A percentile compares a stretch with the other conserved stretches of the same genome.
Evolutionary conservation across 495 filamentous ascomycete genomes (phyloP).

Genomic region (Zalerion maritima): DNA sequence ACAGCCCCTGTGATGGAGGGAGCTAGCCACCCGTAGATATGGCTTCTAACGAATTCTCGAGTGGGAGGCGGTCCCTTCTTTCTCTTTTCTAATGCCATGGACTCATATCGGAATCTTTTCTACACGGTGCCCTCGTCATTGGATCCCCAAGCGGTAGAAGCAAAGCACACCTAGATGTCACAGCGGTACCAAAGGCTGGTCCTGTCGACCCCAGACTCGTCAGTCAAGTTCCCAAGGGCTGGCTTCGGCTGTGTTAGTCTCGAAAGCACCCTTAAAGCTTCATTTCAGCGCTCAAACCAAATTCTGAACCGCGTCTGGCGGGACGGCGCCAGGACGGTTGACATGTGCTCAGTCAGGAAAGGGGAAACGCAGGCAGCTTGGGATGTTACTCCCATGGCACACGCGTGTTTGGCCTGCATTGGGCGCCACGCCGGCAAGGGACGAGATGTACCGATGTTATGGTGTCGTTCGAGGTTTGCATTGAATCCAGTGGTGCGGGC

Average conservation of each 20-base stretch:
- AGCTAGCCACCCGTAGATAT: background rate
- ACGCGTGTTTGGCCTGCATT: conserved; percentile 6
- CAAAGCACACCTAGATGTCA: conserved; percentile 4
- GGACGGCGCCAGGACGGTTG: conserved; percentile 8
- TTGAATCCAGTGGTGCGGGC: conserved; percentile 7
- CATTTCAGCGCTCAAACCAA: conserved; percentile 5
- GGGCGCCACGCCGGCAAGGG: conserved; percentile 7
- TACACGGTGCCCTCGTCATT: conserved; percentile 1
- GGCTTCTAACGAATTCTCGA: conserved; percentile 2
- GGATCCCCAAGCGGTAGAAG: conserved; percentile 1
- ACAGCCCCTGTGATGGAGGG: no score
- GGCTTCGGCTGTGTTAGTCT: conserved; percentile 1
- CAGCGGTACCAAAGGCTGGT: conserved; percentile 8
- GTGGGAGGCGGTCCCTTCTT: conserved; percentile 9
- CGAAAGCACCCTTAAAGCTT: conserved; percentile 1
- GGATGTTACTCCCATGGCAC: conserved; percentile 6
- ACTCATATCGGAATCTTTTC: conserved; percentile 4
- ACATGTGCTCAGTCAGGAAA: conserved; percentile 8
- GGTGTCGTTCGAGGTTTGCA: conserved; percentile 5
- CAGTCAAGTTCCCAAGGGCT: conserved; percentile 3
- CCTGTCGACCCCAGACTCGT: conserved; percentile 6
- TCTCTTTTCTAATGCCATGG: conserved; percentile 9
- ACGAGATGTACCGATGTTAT: conserved; percentile 6
- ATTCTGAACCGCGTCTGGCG: conserved; percentile 7
- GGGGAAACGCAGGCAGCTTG: conserved; percentile 8